Evolutionary conservation across 1,139 yeast species (phyloP), one percentile per base, ranked within the genome.

Genomic region (Yamadazyma mexicana): DNA sequence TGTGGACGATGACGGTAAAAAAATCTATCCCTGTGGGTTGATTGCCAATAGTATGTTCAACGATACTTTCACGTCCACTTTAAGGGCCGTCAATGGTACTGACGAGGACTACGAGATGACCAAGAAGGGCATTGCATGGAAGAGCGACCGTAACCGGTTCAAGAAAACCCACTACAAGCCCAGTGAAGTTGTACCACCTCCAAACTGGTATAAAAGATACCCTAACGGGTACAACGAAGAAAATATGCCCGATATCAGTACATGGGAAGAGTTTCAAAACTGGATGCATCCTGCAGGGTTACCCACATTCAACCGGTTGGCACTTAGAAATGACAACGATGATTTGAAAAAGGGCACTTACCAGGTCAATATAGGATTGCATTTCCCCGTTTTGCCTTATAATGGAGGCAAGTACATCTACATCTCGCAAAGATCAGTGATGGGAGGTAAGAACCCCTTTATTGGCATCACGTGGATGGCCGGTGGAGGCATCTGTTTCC

Each of bases 271-370:
- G 54, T 82, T 92, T 58, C 98, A 92, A 64, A 92, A 91, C 60
- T 92, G 99, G 99, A 91, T 92, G 97, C 81, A 89, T 54, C 83
- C 98, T 2, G 84, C 97, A 3, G 98, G 92, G 1, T 73, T 94
- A 46, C 83, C 98, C 8, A 81, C 81, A 23, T 92, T 94, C 58
- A 80, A 87, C 55, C 89, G 89, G 62, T 69, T 92, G 57, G 88
- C 85, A 3, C 69, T 81, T 48, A 79, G 96, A 57, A 91, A 91
- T 59, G 95, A 88, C 58, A 60, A 81, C 33, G 79, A 78, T 25
- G 59, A 67, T 3, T 64, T 92, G 52, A 57, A 62, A 5, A 63
- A 70, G 5, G 98, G 98, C 16, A 73, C 74, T 4, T 92, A 92
- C 61, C 80, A 80, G 57, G 72, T 87, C 31, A 64, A 75, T 26